Base-by-base conservation (phyloP, 331 rosid genomes). In the Phaseolus coccineus region DNA sequence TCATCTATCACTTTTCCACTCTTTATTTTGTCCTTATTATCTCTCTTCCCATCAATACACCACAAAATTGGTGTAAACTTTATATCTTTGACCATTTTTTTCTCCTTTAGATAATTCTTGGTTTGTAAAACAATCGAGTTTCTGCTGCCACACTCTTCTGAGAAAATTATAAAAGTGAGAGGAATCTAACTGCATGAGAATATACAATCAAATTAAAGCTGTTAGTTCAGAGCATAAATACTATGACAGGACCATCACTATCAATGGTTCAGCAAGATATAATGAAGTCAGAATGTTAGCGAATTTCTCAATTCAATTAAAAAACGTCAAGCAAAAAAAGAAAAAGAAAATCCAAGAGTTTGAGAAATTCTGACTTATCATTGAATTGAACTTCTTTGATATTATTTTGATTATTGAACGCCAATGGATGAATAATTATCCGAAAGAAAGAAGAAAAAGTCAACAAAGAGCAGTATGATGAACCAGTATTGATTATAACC, bases 391-490 rank as follows among this genome's bases (percentile, higher is more conserved):
- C 42, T 59, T 28, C 11, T 28, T 30, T 30, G 9, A 30, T 30
- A 2, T 58, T 3, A 31, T 3, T 31, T 31, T 31, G 35, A 31
- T 2, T 31, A 27, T 24, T 58, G 67, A 57, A 57, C 6, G 69
- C 7, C 7, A 2, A 27, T 9, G 65, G 65, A 8, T 2, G 48
- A 37, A 50, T 0, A 44, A 59, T 25, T 7, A 10, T 27, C 30
- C 16, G 2, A 59, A 28, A 12, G 2, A 6, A 6, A 42, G 47
- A 47, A 16, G 3, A 8, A 35, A 65, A 77, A 27, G 83, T 81
- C 83, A 81, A 81, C 67, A 57, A 65, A 47, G 8, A 81, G 24
- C 8, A 39, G 30, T 46, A 50, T 7, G 73, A 50, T 22, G 73
- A 63, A 22, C 22, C 42, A 28, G 67, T 39, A 42, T 15, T 46